phyloP scores from a whole-genome alignment of 2,329 filamentous ascomycete genomes.

The Aquanectria penicillioides region DNA sequence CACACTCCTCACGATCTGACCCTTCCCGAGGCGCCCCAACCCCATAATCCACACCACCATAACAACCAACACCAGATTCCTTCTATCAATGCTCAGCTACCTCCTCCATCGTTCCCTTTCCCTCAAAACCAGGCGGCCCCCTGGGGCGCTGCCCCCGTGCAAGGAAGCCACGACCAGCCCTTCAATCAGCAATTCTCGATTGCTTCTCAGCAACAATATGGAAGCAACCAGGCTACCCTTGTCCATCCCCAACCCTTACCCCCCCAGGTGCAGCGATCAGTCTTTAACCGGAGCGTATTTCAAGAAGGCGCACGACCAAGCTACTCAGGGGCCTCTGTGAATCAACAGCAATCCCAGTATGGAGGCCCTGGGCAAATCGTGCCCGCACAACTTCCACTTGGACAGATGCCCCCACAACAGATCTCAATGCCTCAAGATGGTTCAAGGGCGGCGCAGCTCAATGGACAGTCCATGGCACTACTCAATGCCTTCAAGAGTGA shows the following conservation, averaged over 20 bases:
- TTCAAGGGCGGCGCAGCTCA: slow-evolving; percentile 45
- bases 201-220: slow-evolving; percentile 34
- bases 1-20: slow-evolving; percentile 67
- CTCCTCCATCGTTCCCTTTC: slow-evolving; percentile 46
- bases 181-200: slow-evolving; percentile 29
- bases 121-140: slow-evolving; percentile 31
- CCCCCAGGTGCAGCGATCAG: slow-evolving; percentile 64
- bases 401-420: slow-evolving; percentile 1
- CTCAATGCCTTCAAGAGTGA: slow-evolving; percentile 56
- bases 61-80: slow-evolving; percentile 57
- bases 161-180: slow-evolving; percentile 25
- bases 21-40: slow-evolving; percentile 59
- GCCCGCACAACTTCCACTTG: no score
- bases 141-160: slow-evolving; percentile 28
- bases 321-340: slow-evolving; percentile 25
- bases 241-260: slow-evolving; percentile 62
- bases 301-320: slow-evolving; percentile 38
- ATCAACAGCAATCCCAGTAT: slow-evolving; percentile 40
- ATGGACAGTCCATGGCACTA: slow-evolving; percentile 54
- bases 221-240: slow-evolving; percentile 38
- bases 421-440: slow-evolving; percentile 17
- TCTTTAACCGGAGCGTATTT: slow-evolving; percentile 54
- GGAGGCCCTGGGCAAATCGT: slow-evolving; percentile 30
- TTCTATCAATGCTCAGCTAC: slow-evolving; percentile 40
- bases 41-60: slow-evolving; percentile 67